Conservation (phyloP, 164 flowering plant species). For the Stephania yunnanensis region DNA sequence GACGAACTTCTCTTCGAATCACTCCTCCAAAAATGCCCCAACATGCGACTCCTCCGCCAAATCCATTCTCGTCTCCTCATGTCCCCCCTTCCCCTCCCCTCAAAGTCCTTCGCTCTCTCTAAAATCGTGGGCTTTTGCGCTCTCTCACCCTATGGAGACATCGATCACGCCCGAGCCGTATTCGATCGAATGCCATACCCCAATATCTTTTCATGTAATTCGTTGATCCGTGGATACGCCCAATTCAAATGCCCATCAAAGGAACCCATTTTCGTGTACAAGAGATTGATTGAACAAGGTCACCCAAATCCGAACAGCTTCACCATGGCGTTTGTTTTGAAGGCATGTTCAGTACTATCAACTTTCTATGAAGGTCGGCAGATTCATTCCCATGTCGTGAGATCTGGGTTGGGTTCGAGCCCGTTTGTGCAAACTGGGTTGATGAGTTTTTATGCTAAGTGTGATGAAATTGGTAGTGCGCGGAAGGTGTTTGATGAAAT, state of each 20-base stretch:
- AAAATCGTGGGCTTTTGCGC: slow-evolving; percentile 37
- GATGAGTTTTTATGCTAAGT: slow-evolving; percentile 36
- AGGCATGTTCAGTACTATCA: slow-evolving; percentile 35
- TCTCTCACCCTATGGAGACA: slow-evolving; percentile 29
- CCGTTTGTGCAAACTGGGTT: slow-evolving; percentile 36
- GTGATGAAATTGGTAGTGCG: slow-evolving; percentile 33
- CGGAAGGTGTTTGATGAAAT: slow-evolving; percentile 40
- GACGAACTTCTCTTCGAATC: slow-evolving; percentile 26
- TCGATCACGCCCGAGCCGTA: slow-evolving; percentile 27
- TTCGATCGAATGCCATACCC: slow-evolving; percentile 29
- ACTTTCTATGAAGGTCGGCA: slow-evolving; percentile 39
- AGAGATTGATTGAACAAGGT: slow-evolving; percentile 23
- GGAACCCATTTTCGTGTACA: slow-evolving; percentile 36
- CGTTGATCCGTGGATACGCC: slow-evolving; percentile 38
- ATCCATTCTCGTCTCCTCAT: slow-evolving; percentile 35
- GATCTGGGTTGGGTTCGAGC: slow-evolving; percentile 26
- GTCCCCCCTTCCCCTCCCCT: slow-evolving; percentile 18
- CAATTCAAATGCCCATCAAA: slow-evolving; percentile 24
- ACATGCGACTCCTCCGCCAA: slow-evolving; percentile 36
- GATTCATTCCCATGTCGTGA: slow-evolving; percentile 39
- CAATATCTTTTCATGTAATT: slow-evolving; percentile 33
- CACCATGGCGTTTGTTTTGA: slow-evolving; percentile 44
- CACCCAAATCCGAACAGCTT: slow-evolving; percentile 37
- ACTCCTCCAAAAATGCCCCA: slow-evolving; percentile 44
- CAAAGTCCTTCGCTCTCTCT: slow-evolving; percentile 25